Evolutionary conservation across 2,329 filamentous ascomycete species (phyloP).

Genomic region (Pseudogymnoascus sp.): DNA sequence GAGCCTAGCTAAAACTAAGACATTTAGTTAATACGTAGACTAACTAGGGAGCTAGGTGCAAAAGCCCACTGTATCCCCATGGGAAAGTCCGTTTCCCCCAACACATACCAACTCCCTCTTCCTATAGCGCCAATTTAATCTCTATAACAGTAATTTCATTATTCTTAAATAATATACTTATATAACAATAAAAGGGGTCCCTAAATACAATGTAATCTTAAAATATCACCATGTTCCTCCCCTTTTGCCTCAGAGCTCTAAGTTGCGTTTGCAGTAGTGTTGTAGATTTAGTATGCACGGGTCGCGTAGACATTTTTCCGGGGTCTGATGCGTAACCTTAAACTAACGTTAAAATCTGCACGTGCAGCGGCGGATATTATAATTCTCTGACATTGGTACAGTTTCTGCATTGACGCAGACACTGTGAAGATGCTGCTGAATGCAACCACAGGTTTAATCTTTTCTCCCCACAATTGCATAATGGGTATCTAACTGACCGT

Average conservation of each 20-base stretch:
- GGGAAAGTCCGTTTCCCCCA: too few species aligned
- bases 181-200: too few species aligned
- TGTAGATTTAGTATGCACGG: not conserved
- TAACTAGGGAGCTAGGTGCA: too few species aligned
- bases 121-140: not conserved
- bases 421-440: conserved; percentile 30
- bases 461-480: not conserved
- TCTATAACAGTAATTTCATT: not conserved
- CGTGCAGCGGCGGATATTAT: not conserved
- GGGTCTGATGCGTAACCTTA: conserved; percentile 1
- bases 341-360: not conserved
- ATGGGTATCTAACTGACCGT: conserved; percentile 19
- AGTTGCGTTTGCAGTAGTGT: too few species aligned
- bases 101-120: not conserved
- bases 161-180: not conserved
- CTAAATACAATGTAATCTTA: too few species aligned
- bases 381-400: not conserved
- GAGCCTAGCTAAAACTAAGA: too few species aligned
- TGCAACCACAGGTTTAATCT: conserved; percentile 26
- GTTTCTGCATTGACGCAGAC: not conserved
- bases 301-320: not conserved
- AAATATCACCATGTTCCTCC: too few species aligned
- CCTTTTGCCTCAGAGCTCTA: too few species aligned
- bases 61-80: too few species aligned
- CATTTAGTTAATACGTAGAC: too few species aligned